Evolutionary conservation across 75 land plant species (phyloP), one percentile per base, ranked within the genome.

Genomic region (Picea glauca): DNA sequence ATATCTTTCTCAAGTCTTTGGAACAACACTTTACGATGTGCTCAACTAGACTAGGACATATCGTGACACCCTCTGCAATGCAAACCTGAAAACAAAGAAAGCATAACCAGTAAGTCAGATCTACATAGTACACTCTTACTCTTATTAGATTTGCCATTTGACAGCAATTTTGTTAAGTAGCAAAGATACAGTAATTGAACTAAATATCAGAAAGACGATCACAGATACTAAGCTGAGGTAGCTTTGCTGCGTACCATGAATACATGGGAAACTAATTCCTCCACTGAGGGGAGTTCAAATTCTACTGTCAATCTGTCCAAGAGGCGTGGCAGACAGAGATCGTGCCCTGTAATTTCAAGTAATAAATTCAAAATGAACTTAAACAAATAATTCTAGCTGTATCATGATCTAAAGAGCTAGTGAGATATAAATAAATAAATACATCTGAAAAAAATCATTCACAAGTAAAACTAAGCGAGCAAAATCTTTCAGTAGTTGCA

Each of bases 1-100:
- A 73, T 60, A 83, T 82, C 80, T 93, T 93, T 23, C 99, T 88
- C 26, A 96, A 80, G 80, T 96, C 99, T 78, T 85, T 82, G 38
- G 78, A 74, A 74, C 92, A 94, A 61, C 33, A 78, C 58, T 60
- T 75, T 70, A 91, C 84, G 58, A 89, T 78, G 54, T 74, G 79
- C 76, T 85, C 83, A 26, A 94, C n/a, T 46, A 93, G 67, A 31
- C 65, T 20, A 32, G 84, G 82, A 14, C 84, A 68, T 62, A 85
- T 66, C 15, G 60, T 13, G 60, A 83, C 79, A 54, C 85, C 86
- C 73, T 96, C 94, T 78, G 91, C 85, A 77, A 82, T 72, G 85
- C 98, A 94, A 78, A 96, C 80, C 99, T 96, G 77, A 40, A 81
- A 40, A 54, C 13, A 18, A 0, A 85, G 35, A 60, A 43, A 79